Evolutionary conservation across 139 green algal species (phyloP).

Genomic region (Micractinium conductrix): DNA sequence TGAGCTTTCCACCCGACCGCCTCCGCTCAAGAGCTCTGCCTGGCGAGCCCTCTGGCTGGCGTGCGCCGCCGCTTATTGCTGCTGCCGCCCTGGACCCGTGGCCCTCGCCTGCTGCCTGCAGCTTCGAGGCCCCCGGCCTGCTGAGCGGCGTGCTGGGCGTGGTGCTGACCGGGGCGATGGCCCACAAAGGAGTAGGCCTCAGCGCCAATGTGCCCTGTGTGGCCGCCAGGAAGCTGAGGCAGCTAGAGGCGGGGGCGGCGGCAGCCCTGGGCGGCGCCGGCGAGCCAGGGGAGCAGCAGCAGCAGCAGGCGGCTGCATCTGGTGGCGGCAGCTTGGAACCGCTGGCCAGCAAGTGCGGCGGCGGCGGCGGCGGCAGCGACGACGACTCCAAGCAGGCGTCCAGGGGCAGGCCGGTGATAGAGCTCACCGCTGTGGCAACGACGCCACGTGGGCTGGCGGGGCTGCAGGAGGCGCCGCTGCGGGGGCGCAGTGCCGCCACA

Average conservation of each 20-base stretch:
- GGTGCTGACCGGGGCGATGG: not conserved
- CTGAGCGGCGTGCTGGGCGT: slow-evolving; percentile 31
- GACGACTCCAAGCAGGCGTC: not conserved
- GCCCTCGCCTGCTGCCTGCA: not conserved
- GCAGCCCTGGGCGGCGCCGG: not conserved
- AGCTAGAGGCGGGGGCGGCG: not conserved
- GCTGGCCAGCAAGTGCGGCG: not conserved
- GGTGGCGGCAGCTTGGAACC: not conserved
- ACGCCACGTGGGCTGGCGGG: not conserved
- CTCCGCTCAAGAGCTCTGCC: too few relatives aligned
- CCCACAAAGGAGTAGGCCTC: not conserved
- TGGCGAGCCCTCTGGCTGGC: too few relatives aligned
- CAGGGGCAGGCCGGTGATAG: not conserved
- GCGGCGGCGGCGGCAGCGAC: not conserved
- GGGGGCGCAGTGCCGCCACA: not conserved
- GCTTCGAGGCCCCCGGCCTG: slow-evolving; percentile 42
- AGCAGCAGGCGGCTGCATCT: not conserved
- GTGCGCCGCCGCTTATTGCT: too few relatives aligned
- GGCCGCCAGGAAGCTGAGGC: not conserved
- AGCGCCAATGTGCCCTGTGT: not conserved
- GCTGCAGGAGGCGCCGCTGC: not conserved
- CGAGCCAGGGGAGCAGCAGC: not conserved
- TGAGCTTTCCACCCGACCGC: not conserved
- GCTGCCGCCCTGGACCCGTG: too few relatives aligned
- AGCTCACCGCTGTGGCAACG: not conserved